These are phyloP conservation scores for Xylariaceae sp. DNA, from an alignment of 2,329 filamentous ascomycete genomes.

Conservation along the genomic window DNA sequence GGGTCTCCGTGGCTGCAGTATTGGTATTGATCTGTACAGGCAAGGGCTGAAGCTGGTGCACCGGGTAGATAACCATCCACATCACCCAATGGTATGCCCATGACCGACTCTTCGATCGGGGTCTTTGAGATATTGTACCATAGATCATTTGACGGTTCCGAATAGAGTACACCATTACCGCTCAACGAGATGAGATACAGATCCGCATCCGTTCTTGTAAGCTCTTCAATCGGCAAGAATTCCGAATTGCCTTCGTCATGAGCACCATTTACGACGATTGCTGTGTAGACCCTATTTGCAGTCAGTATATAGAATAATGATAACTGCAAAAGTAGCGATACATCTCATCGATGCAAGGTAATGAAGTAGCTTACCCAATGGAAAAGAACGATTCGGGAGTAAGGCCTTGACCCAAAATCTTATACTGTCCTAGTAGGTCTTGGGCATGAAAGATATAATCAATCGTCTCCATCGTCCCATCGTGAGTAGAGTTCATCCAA, in stretches of 20 bases:
- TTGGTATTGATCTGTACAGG: conserved; percentile 10
- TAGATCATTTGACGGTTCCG: not conserved
- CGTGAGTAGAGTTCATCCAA: not conserved
- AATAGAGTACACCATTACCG: conserved; percentile 5
- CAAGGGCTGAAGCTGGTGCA: conserved; percentile 12
- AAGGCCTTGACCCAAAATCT: not conserved
- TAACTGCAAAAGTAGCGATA: not conserved
- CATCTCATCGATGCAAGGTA: not conserved
- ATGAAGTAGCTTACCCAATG: not conserved
- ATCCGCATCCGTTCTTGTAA: conserved; percentile 6
- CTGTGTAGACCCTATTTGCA: not conserved
- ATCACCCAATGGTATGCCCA: not conserved
- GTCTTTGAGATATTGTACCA: conserved; percentile 8
- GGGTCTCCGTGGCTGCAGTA: conserved; percentile 6
- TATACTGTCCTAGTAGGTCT: not conserved
- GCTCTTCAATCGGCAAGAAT: not conserved
- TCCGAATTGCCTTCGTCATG: not conserved
- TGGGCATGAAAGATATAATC: not conserved
- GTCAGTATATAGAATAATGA: not conserved
- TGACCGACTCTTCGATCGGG: not conserved
- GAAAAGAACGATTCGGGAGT: not conserved
- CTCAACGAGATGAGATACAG: conserved; percentile 4
- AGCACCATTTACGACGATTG: not conserved
- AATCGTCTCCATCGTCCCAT: too few species aligned
- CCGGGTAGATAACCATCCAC: not conserved